phyloP scores from a whole-genome alignment of 2,329 filamentous ascomycete genomes.

The Aspergillus sp. region DNA sequence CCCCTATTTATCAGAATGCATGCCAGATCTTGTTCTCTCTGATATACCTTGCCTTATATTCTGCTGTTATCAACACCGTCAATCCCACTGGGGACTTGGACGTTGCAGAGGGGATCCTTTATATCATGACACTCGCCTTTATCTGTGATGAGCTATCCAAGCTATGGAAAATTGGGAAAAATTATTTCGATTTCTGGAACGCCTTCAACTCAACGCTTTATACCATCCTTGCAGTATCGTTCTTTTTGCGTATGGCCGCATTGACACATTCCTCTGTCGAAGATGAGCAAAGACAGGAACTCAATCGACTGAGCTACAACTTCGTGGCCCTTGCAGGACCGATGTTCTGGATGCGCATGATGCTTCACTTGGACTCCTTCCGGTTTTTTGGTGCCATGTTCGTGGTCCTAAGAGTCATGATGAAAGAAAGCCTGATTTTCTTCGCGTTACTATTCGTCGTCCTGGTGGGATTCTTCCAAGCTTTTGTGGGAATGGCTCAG shows the following conservation, averaged over 20 bases:
- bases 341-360: slow-evolving; percentile 90
- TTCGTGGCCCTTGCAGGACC: slow-evolving; percentile 87
- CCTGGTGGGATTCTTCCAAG: slow-evolving; percentile 72
- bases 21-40: slow-evolving; percentile 79
- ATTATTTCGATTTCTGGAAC: slow-evolving; percentile 95
- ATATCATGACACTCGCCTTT: slow-evolving; percentile 85
- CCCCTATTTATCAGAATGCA: slow-evolving; percentile 84
- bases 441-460: slow-evolving; percentile 84
- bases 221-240: slow-evolving; percentile 64
- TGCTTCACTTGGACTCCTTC: slow-evolving; percentile 88
- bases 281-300: slow-evolving; percentile 48
- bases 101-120: slow-evolving; percentile 71
- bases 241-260: slow-evolving; percentile 71
- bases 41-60: slow-evolving; percentile 77
- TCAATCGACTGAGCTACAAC: slow-evolving; percentile 82
- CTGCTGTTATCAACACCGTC: slow-evolving; percentile 85
- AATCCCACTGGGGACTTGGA: slow-evolving; percentile 80
- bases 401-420: slow-evolving; percentile 90
- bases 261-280: slow-evolving; percentile 53
- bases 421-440: slow-evolving; percentile 91
- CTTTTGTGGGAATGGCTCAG: slow-evolving; percentile 84
- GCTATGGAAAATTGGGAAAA: slow-evolving; percentile 85
- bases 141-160: slow-evolving; percentile 81
- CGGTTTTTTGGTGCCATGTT: slow-evolving; percentile 98
- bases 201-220: slow-evolving; percentile 86